Percentiles rank a stretch among this genome's conserved stretches.
phyloP scores from a whole-genome alignment of 2,329 filamentous ascomycete species.

The Cytospora chrysosperma region DNA sequence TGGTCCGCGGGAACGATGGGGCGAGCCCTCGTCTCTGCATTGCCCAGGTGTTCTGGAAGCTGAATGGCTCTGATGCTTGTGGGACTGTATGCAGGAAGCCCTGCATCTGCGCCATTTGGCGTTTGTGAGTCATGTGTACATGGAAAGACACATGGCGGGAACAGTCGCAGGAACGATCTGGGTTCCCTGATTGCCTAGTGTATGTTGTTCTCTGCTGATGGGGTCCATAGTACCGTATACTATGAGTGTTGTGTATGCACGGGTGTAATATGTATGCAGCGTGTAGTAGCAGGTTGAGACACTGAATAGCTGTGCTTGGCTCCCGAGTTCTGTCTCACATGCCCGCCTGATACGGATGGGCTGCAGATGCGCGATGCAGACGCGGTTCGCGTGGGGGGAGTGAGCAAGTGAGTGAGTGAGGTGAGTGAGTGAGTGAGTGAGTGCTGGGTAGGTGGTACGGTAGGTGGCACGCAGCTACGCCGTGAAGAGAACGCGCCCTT shows the following conservation, averaged over 20 bases:
- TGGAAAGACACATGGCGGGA: constrained; percentile 7
- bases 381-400: constrained; percentile 10
- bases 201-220: constrained; percentile 7
- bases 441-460: too few relatives aligned
- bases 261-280: too few relatives aligned
- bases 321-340: constrained; percentile 1
- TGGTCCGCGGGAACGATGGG: constrained; percentile 22
- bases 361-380: constrained; percentile 15
- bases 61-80: constrained; percentile 18
- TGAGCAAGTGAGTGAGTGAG: background rate
- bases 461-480: too few relatives aligned
- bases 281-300: background rate
- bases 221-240: too few relatives aligned
- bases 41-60: constrained; percentile 3
- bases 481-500: constrained; percentile 4
- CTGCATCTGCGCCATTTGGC: constrained; percentile 19
- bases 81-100: constrained; percentile 19
- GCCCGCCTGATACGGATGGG: constrained; percentile 11
- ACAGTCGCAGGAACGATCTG: constrained; percentile 12
- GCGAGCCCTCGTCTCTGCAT: background rate
- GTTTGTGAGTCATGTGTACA: constrained; percentile 19
- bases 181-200: too few relatives aligned
- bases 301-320: background rate
- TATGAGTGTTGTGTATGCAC: too few relatives aligned
- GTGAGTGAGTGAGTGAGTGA: too few relatives aligned